phyloP scores from a whole-genome alignment of 345 rosid genomes.

The Arabidopsis arenosa region DNA sequence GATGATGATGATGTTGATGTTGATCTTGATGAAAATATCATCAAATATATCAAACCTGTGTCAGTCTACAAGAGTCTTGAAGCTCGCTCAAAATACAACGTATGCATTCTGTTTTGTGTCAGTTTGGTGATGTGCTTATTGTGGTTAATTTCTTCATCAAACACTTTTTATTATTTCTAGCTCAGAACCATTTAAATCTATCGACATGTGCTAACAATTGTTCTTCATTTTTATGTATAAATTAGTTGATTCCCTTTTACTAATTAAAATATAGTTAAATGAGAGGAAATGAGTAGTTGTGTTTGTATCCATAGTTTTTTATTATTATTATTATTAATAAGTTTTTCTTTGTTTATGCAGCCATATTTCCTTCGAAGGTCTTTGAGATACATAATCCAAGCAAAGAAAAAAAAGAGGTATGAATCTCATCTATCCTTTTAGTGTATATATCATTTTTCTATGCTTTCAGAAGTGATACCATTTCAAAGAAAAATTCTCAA shows the following conservation, averaged over 20 bases:
- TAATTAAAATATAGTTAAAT: not conserved
- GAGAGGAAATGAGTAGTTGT: not conserved
- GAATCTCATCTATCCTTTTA: conserved; percentile 8
- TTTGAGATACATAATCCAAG: conserved; percentile 31
- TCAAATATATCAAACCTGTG: conserved; percentile 6
- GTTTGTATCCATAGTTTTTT: not conserved
- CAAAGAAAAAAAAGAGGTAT: conserved; percentile 42
- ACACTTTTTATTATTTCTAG: not conserved
- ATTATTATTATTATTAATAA: not conserved
- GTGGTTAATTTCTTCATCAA: not conserved
- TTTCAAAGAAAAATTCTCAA: not conserved
- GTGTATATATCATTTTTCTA: not conserved
- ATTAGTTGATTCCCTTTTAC: not conserved
- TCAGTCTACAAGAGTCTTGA: not conserved
- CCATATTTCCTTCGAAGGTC: conserved; percentile 13
- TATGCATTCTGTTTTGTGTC: conserved; percentile 6
- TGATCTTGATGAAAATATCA: not conserved
- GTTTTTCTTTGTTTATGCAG: conserved; percentile 18
- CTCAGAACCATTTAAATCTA: not conserved
- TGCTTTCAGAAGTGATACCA: conserved; percentile 1
- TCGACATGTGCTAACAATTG: not conserved
- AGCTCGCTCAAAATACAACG: not conserved
- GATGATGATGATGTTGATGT: not conserved
- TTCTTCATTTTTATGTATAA: conserved; percentile 4
- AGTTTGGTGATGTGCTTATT: not conserved